Evolutionary conservation across 2,329 filamentous ascomycete genomes (phyloP).

Genomic region (Colletotrichum sidae): DNA sequence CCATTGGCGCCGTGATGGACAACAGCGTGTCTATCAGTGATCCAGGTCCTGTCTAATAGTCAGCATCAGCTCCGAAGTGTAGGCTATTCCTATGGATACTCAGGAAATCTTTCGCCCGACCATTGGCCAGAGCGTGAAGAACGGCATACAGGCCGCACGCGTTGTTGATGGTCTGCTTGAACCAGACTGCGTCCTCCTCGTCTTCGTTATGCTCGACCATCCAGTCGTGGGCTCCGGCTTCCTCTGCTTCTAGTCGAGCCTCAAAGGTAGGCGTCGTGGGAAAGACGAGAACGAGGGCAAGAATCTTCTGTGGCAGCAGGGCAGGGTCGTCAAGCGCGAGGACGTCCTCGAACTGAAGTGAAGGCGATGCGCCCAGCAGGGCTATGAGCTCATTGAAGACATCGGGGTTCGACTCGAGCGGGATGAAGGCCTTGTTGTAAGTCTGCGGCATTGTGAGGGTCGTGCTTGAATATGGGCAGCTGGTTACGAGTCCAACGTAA

Average conservation of each 20-base stretch:
- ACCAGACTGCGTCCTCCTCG: constrained; percentile 75
- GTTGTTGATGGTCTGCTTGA: constrained; percentile 78
- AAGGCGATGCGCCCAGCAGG: constrained; percentile 69
- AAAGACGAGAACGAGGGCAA: constrained; percentile 77
- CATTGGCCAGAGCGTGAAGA: constrained; percentile 73
- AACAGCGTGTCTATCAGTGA: constrained; percentile 62
- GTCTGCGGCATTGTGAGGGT: constrained; percentile 21
- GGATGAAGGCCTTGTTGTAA: constrained; percentile 44
- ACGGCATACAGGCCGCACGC: constrained; percentile 77
- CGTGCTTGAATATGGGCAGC: constrained; percentile 1
- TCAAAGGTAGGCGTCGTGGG: constrained; percentile 73
- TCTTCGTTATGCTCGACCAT: constrained; percentile 50
- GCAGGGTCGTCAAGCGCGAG: constrained; percentile 77
- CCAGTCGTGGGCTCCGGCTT: constrained; percentile 36
- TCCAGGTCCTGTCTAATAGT: constrained; percentile 25
- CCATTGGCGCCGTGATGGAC: constrained; percentile 69
- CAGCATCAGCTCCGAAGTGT: background rate
- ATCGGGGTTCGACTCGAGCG: constrained; percentile 66
- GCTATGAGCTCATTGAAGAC: constrained; percentile 74
- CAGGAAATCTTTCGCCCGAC: constrained; percentile 46
- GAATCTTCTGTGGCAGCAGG: constrained; percentile 66
- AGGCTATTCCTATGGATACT: constrained; percentile 36
- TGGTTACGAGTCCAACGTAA: no score
- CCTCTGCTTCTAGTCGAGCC: constrained; percentile 55
- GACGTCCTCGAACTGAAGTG: constrained; percentile 75